phyloP scores from a whole-genome alignment of 2,329 filamentous ascomycete genomes.

The Neofusicoccum parvum region DNA sequence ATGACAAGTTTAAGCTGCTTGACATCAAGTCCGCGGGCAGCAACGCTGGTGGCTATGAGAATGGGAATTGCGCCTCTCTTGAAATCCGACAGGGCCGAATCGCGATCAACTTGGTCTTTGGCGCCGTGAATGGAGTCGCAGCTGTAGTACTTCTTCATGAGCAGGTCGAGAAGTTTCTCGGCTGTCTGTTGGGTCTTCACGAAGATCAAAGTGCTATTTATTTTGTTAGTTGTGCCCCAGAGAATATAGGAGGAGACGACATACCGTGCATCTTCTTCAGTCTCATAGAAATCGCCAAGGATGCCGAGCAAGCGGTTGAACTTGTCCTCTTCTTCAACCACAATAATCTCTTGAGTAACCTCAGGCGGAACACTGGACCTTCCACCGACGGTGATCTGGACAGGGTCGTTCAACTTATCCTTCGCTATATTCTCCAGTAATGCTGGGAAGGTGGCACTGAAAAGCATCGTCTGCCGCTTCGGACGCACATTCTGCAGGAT shows the following conservation, averaged over 20 bases:
- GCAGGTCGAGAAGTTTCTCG: constrained; percentile 74
- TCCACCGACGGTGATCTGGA: constrained; percentile 91
- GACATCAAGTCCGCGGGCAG: constrained; percentile 91
- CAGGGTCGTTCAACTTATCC: constrained; percentile 80
- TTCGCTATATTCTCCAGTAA: constrained; percentile 90
- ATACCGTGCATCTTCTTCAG: constrained; percentile 80
- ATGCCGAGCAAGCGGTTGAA: constrained; percentile 83
- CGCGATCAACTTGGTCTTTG: constrained; percentile 90
- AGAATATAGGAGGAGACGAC: neutral
- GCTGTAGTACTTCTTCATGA: constrained; percentile 82
- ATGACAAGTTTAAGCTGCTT: constrained; percentile 95
- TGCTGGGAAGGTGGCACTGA: constrained; percentile 93
- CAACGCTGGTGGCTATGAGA: constrained; percentile 91
- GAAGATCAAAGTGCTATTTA: constrained; percentile 70
- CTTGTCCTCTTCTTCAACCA: constrained; percentile 76
- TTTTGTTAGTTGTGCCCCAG: neutral
- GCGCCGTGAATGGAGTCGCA: constrained; percentile 94
- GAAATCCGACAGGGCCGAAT: constrained; percentile 90
- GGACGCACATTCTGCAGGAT: constrained; percentile 90
- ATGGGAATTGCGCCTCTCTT: constrained; percentile 88
- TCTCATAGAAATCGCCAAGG: constrained; percentile 80
- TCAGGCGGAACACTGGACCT: constrained; percentile 68
- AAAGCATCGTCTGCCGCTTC: constrained; percentile 90
- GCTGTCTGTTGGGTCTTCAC: constrained; percentile 91
- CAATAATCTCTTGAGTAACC: constrained; percentile 90